phyloP scores from a whole-genome alignment of 306 rosid genomes.

The Gastrolobium bilobum region DNA sequence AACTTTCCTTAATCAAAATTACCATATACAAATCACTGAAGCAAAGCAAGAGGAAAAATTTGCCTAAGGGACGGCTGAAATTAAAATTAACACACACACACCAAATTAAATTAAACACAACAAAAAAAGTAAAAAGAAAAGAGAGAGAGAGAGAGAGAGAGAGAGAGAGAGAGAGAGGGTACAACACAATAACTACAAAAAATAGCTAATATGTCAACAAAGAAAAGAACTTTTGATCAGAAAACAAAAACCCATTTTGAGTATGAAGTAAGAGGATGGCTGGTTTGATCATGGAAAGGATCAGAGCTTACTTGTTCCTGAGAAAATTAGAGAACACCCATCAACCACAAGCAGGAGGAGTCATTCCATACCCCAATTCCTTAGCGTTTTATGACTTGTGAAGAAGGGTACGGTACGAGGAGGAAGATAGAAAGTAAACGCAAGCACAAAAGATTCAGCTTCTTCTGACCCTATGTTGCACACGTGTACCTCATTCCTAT shows the following conservation, averaged over 20 bases:
- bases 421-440: constrained; percentile 45
- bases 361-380: constrained; percentile 33
- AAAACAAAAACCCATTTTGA: constrained; percentile 38
- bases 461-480: constrained; percentile 33
- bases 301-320: constrained; percentile 48
- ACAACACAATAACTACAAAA: background rate
- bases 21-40: background rate
- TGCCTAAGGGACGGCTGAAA: constrained; percentile 26
- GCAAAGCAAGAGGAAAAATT: constrained; percentile 27
- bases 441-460: constrained; percentile 44
- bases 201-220: background rate
- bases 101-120: constrained; percentile 2
- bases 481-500: constrained; percentile 43
- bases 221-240: constrained; percentile 32
- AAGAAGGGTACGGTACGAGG: constrained; percentile 37
- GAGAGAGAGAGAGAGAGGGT: background rate
- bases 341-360: constrained; percentile 43
- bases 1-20: constrained; percentile 20
- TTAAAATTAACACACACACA: background rate
- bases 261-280: constrained; percentile 8
- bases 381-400: constrained; percentile 4
- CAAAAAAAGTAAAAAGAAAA: background rate
- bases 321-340: constrained; percentile 42
- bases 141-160: background rate
- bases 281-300: constrained; percentile 17